Conservation (phyloP, 495 filamentous ascomycete species). For the Neohortaea acidophila region DNA sequence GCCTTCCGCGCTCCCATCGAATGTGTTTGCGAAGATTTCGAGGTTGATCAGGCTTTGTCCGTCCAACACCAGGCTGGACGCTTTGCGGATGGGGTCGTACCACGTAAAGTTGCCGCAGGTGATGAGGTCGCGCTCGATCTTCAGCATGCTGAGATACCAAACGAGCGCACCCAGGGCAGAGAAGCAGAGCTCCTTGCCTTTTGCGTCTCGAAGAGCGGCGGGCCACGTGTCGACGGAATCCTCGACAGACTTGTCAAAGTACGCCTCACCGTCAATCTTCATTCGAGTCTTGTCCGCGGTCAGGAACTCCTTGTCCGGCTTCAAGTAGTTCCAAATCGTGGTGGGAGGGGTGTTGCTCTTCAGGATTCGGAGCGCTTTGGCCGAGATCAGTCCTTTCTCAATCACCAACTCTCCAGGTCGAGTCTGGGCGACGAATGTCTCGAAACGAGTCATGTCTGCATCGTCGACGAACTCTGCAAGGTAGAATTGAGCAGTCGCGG, state of each 20-base stretch:
- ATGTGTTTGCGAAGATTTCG: conserved; percentile 89
- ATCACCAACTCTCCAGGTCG: conserved; percentile 78
- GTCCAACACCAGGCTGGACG: conserved; percentile 82
- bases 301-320: conserved; percentile 85
- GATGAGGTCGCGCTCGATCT: conserved; percentile 76
- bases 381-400: conserved; percentile 74
- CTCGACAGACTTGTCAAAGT: conserved; percentile 53
- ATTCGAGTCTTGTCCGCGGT: conserved; percentile 62
- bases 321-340: conserved; percentile 90
- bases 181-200: conserved; percentile 71
- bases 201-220: conserved; percentile 50
- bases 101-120: conserved; percentile 80
- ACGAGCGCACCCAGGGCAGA: conserved; percentile 83
- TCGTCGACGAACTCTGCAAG: conserved; percentile 85
- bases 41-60: conserved; percentile 96
- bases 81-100: conserved; percentile 90
- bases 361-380: conserved; percentile 76
- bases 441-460: conserved; percentile 88
- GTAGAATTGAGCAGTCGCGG: conserved; percentile 90
- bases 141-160: conserved; percentile 67
- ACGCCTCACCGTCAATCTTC: conserved; percentile 67
- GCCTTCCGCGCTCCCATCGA: conserved; percentile 68
- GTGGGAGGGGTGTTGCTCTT: conserved; percentile 90
- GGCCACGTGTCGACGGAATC: conserved; percentile 66
- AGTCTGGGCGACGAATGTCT: conserved; percentile 91